phyloP scores from a whole-genome alignment of 352 stramenopile genomes.

The Globisporangium acanthophoron region DNA sequence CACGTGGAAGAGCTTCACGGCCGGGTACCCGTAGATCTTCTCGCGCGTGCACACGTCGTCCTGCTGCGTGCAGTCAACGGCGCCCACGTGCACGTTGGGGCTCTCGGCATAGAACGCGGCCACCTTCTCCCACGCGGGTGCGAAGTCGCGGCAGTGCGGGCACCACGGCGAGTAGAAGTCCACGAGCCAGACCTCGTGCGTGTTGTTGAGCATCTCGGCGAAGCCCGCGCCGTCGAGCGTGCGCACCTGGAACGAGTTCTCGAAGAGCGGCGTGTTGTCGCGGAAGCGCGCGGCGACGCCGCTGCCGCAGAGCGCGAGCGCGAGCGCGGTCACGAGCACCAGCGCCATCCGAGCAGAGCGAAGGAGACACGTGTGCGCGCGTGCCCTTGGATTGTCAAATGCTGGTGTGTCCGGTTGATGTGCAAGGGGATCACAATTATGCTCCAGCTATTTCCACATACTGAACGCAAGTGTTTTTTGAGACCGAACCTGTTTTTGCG shows the following conservation, averaged over 20 bases:
- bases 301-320: neutral
- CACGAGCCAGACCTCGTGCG: constrained; percentile 62
- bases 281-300: constrained; percentile 19
- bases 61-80: constrained; percentile 71
- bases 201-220: constrained; percentile 39
- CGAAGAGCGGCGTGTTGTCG: constrained; percentile 57
- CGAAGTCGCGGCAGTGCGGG: constrained; percentile 74
- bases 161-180: constrained; percentile 87
- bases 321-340: constrained; percentile 1
- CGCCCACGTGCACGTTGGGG: constrained; percentile 52
- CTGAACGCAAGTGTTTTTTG: too few species aligned
- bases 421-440: too few species aligned
- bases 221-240: constrained; percentile 32
- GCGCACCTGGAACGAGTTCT: constrained; percentile 59
- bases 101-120: constrained; percentile 59
- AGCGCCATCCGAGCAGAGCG: neutral
- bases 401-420: neutral
- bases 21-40: constrained; percentile 56
- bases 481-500: too few species aligned
- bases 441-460: too few species aligned
- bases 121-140: constrained; percentile 66
- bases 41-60: constrained; percentile 53
- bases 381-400: too few species aligned
- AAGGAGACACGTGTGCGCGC: too few species aligned
- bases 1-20: constrained; percentile 71